Percentiles rank a stretch among this genome's conserved stretches.
These are phyloP conservation scores for Durusdinium trenchii DNA, from an alignment of 73 alveolate genomes.

Conservation along the genomic window DNA sequence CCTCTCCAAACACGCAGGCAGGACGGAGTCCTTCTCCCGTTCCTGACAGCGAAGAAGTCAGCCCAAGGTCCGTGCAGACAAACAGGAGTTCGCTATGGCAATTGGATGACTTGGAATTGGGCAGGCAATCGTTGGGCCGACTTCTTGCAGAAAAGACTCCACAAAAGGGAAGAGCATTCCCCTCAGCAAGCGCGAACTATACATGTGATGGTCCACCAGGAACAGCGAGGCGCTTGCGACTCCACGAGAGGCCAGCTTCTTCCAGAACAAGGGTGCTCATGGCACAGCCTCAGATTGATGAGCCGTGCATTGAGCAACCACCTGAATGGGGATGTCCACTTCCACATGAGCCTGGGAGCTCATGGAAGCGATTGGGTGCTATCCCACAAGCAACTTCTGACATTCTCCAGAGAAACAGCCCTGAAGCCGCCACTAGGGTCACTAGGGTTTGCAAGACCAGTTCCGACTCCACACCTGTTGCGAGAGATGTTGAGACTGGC, in stretches of 20 bases:
- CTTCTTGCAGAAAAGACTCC: constrained; percentile 39
- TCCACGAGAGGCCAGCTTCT: constrained; percentile 34
- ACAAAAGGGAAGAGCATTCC: constrained; percentile 46
- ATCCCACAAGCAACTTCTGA: background rate
- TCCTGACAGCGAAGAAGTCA: background rate
- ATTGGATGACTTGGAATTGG: background rate
- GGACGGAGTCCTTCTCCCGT: no score
- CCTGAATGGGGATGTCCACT: constrained; percentile 23
- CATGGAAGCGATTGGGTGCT: background rate
- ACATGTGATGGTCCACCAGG: constrained; percentile 53
- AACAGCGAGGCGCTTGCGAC: constrained; percentile 49
- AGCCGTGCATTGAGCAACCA: background rate
- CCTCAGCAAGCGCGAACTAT: background rate
- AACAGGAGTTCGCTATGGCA: background rate
- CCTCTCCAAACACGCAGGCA: no score
- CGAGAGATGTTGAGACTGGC: background rate
- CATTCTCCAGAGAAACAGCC: no score
- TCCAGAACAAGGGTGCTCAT: background rate
- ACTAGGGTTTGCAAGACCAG: background rate
- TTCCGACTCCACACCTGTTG: no score
- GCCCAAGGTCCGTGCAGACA: background rate
- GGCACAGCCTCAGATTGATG: background rate
- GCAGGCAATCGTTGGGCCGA: background rate
- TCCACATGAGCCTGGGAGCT: background rate
- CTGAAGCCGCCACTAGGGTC: background rate